Conservation (phyloP, 768 basidiomycete species). For the Suillus occidentalis region DNA sequence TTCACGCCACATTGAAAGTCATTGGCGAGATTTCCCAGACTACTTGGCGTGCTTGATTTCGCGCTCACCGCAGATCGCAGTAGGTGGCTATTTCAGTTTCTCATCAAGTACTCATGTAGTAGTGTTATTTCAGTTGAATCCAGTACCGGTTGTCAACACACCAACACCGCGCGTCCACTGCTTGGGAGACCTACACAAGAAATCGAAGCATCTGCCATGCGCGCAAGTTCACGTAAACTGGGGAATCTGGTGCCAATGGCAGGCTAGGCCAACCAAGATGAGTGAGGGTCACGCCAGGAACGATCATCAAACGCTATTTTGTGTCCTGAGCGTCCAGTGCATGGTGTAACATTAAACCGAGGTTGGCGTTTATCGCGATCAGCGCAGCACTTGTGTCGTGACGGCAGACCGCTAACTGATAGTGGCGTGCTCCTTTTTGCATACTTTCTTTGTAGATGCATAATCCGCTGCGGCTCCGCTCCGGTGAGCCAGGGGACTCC, state of each 20-base stretch:
- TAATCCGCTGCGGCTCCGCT: background rate
- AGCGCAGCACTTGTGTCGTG: background rate
- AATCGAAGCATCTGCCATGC: background rate
- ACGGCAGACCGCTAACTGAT: background rate
- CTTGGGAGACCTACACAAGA: background rate
- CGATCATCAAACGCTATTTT: slow-evolving; percentile 3
- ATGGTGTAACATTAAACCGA: background rate
- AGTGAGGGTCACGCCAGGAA: background rate
- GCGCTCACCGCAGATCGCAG: background rate
- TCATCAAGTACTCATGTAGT: background rate
- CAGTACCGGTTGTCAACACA: background rate
- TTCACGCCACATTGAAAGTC: background rate
- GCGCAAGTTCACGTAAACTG: background rate
- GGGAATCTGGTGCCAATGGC: background rate
- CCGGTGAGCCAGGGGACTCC: background rate
- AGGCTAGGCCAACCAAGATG: background rate
- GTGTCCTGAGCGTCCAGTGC: background rate
- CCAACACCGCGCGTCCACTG: background rate
- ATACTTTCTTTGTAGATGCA: background rate
- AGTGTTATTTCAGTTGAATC: background rate
- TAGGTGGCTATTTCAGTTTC: background rate
- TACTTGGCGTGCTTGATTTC: too few relatives aligned
- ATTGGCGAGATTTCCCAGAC: too few relatives aligned
- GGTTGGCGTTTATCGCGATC: background rate
- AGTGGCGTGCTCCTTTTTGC: background rate